Percentiles rank a stretch among this genome's conserved stretches.
phyloP scores from a whole-genome alignment of 108 stramenopile genomes.

The Cyclotella distinguenda region DNA sequence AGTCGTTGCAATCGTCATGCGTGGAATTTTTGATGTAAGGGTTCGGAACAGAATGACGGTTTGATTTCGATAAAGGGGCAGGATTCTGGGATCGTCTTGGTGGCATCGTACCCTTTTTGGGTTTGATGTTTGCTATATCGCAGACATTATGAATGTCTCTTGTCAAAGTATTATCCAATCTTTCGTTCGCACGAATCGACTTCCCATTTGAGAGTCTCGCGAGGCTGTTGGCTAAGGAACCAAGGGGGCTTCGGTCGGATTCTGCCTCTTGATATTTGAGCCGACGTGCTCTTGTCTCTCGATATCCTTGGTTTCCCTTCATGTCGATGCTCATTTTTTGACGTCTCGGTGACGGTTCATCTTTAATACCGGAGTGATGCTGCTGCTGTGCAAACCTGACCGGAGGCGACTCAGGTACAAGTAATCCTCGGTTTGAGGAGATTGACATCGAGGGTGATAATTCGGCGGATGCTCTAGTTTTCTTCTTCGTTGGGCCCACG shows the following conservation, averaged over 20 bases:
- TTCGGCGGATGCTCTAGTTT: no score
- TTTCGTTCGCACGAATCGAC: neutral
- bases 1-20: conserved; percentile 7
- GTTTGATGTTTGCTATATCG: neutral
- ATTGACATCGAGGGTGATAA: no score
- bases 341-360: neutral
- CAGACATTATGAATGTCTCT: neutral
- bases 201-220: neutral
- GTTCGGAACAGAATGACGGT: conserved; percentile 2
- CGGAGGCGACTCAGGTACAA: neutral
- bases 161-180: neutral
- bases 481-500: no score
- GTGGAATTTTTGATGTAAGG: conserved; percentile 14
- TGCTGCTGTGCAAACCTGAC: neutral
- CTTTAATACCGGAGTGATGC: neutral
- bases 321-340: neutral
- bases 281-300: neutral
- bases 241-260: conserved; percentile 4
- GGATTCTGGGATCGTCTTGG: neutral
- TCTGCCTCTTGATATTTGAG: neutral
- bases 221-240: conserved; percentile 8
- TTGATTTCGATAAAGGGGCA: neutral
- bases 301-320: neutral
- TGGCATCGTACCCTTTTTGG: neutral
- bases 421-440: neutral